Conservation (phyloP, 441 rosid genomes). For the Isatis lusitanica region DNA sequence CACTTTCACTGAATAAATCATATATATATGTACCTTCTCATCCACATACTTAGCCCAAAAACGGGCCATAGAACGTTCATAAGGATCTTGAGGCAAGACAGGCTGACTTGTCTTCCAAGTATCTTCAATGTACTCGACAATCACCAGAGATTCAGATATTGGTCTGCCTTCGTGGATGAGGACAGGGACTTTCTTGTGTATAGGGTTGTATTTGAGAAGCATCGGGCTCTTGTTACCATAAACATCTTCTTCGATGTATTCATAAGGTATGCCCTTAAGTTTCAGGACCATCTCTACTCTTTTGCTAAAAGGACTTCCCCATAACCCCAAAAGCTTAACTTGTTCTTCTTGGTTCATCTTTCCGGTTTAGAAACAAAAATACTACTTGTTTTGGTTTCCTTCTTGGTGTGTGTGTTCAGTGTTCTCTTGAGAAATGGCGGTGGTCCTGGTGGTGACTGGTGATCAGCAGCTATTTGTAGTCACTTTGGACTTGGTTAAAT, state of each 20-base stretch:
- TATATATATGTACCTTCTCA: conserved; percentile 42
- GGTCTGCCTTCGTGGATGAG: conserved; percentile 48
- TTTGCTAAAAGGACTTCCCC: conserved; percentile 46
- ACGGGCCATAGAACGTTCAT: conserved; percentile 54
- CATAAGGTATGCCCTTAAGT: conserved; percentile 45
- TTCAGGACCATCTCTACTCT: conserved; percentile 47
- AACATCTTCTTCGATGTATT: conserved; percentile 48
- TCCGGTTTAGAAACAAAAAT: background rate
- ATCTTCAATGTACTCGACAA: conserved; percentile 57
- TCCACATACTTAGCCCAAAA: conserved; percentile 64
- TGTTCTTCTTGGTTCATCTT: conserved; percentile 38
- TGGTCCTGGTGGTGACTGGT: background rate
- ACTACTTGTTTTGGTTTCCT: background rate
- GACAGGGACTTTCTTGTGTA: conserved; percentile 52
- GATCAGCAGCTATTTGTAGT: background rate
- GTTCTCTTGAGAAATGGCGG: conserved; percentile 7
- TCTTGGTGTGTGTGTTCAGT: background rate
- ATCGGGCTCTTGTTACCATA: conserved; percentile 38
- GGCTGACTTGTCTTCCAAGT: conserved; percentile 48
- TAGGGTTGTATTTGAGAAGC: conserved; percentile 50
- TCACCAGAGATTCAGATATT: conserved; percentile 41
- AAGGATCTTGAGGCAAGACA: conserved; percentile 53
- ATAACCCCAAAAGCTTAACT: conserved; percentile 38
- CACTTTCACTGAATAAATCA: background rate
- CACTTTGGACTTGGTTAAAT: background rate